These are phyloP conservation scores for Cladosporium sp. DNA, from an alignment of 2,329 filamentous ascomycete species.

Conservation along the genomic window DNA sequence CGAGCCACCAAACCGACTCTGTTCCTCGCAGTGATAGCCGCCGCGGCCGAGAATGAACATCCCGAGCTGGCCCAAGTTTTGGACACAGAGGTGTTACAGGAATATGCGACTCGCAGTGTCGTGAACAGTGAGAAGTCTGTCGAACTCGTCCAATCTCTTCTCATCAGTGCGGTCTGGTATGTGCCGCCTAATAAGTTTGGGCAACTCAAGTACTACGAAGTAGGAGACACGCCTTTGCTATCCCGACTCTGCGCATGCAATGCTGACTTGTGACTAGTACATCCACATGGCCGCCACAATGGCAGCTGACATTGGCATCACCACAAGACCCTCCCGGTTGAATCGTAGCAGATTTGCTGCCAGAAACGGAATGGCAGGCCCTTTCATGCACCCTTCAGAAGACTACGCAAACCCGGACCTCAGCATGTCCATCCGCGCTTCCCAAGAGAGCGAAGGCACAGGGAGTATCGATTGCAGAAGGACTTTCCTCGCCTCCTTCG, in stretches of 20 bases:
- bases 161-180: constrained; percentile 49
- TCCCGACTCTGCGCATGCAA: constrained; percentile 16
- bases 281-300: constrained; percentile 50
- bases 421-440: constrained; percentile 20
- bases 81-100: constrained; percentile 46
- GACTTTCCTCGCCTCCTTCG: constrained; percentile 58
- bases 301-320: constrained; percentile 43
- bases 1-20: constrained; percentile 59
- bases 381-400: constrained; percentile 21
- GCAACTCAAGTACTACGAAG: constrained; percentile 7
- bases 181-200: constrained; percentile 44
- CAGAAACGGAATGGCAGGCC: neutral
- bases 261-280: constrained; percentile 42
- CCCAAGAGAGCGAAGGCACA: constrained; percentile 41
- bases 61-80: constrained; percentile 39
- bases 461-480: constrained; percentile 53
- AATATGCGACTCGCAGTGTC: constrained; percentile 47
- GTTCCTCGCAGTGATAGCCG: constrained; percentile 68
- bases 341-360: constrained; percentile 15
- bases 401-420: constrained; percentile 25
- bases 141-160: constrained; percentile 48
- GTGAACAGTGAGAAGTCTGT: constrained; percentile 49
- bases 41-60: constrained; percentile 55
- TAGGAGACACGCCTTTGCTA: no score
- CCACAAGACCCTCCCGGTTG: constrained; percentile 16